These are phyloP conservation scores for Aphanomyces cochlioides DNA, from an alignment of 352 stramenopile species.

Conservation along the genomic window DNA sequence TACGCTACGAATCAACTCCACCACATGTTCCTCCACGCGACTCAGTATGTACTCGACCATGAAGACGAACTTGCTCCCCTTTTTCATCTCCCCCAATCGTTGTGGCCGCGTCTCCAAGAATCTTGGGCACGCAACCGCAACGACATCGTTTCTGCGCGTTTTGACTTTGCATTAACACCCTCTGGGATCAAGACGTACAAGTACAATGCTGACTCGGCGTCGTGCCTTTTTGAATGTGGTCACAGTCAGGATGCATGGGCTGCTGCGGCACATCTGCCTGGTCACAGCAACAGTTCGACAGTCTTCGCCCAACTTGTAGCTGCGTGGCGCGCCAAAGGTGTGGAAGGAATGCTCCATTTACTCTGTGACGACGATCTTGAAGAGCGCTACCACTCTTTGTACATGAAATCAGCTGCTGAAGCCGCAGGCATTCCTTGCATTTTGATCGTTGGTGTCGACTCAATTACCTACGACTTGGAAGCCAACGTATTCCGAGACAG, in stretches of 20 bases:
- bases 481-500: neutral
- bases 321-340: conserved; percentile 14
- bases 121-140: conserved; percentile 7
- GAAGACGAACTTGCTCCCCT: conserved; percentile 19
- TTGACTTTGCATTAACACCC: conserved; percentile 26
- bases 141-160: conserved; percentile 18
- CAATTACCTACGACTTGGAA: conserved; percentile 6
- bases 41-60: conserved; percentile 27
- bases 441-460: conserved; percentile 21
- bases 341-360: conserved; percentile 22
- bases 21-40: conserved; percentile 14
- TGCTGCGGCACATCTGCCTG: neutral
- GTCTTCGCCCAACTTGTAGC: conserved; percentile 24
- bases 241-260: conserved; percentile 26
- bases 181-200: conserved; percentile 26
- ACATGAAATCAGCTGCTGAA: conserved; percentile 26
- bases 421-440: conserved; percentile 19
- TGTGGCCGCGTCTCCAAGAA: conserved; percentile 23
- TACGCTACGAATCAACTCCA: conserved; percentile 15
- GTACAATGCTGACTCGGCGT: conserved; percentile 29
- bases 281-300: conserved; percentile 21
- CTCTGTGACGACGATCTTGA: conserved; percentile 29
- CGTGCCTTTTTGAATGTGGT: conserved; percentile 28
- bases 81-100: conserved; percentile 17
- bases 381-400: conserved; percentile 29